Base-by-base conservation (phyloP, 805 yeast genomes). In the Candida nemodendra region DNA sequence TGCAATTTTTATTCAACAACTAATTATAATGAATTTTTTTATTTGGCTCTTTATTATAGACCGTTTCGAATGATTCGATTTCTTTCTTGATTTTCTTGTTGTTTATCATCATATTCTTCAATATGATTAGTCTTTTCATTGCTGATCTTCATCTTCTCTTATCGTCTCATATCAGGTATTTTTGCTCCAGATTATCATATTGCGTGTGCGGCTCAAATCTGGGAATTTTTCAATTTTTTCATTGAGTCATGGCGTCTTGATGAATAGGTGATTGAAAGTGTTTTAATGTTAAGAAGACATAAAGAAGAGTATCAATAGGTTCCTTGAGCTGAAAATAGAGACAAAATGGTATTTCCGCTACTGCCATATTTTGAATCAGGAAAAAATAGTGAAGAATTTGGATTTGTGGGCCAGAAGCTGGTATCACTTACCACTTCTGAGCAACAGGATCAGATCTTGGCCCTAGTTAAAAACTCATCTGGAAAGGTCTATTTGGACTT, bases 1-100 rank as follows among this genome's bases (percentile, higher is more conserved):
- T 93, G 66, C 97, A 93, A 63, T 93, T 93, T 62, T 74, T 93
- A 66, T 93, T 93, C 64, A 84, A 79, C 71, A 89, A 87, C 54
- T 91, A 65, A 47, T 11, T 23, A 18, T 30, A 16, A 6, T 12
- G 19, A 22, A 27, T 23, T 18, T 39, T 32, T 27, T 19, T 12
- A 14, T 11, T 27, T 27, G 12, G 9, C 14, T 11, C 15, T 9
- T 9, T 13, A 12, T 27, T 11, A 27, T 13, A 15, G 32, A 8
- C 6, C 9, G 28, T 27, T 3, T 22, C 18, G 22, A 34, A 25
- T 11, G 19, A 21, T 11, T 21, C 9, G 24, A 21, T 11, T 21
- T 21, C 11, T 21, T 11, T 21, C 7, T 21, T 21, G 7, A 21
- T 21, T 21, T 21, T 21, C 11, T 7, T 21, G 24, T 21, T 21